phyloP scores from a whole-genome alignment of 2,329 filamentous ascomycete genomes.

The Colletotrichum liaoningense region DNA sequence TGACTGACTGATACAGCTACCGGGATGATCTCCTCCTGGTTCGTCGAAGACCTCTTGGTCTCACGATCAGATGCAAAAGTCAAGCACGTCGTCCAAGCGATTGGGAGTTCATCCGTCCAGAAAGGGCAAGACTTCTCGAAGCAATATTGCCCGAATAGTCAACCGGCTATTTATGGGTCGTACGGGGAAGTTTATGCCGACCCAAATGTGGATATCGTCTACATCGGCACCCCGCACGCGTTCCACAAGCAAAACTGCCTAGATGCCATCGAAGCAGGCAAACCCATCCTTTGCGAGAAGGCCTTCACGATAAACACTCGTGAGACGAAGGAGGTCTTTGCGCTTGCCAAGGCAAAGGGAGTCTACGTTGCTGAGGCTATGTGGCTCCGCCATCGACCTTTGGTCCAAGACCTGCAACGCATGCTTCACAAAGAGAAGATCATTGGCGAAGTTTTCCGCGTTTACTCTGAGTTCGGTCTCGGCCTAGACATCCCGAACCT shows the following conservation, averaged over 20 bases:
- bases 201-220: conserved; percentile 55
- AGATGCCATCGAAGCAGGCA: conserved; percentile 54
- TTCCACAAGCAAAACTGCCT: conserved; percentile 57
- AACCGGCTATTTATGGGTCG: conserved; percentile 49
- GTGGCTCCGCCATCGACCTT: conserved; percentile 57
- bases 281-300: conserved; percentile 59
- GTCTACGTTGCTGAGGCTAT: conserved; percentile 59
- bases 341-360: conserved; percentile 49
- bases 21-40: conserved; percentile 55
- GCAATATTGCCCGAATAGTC: conserved; percentile 42
- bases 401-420: conserved; percentile 47
- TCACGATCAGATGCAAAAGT: conserved; percentile 48
- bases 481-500: conserved; percentile 48
- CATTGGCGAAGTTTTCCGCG: conserved; percentile 51
- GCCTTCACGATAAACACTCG: conserved; percentile 53
- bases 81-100: conserved; percentile 54
- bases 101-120: conserved; percentile 52
- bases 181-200: conserved; percentile 55
- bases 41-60: conserved; percentile 54
- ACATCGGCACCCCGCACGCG: conserved; percentile 57
- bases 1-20: conserved; percentile 39
- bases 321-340: conserved; percentile 53
- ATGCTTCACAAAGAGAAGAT: conserved; percentile 52
- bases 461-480: conserved; percentile 53
- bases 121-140: conserved; percentile 53